Percentiles rank a stretch among this genome's conserved stretches.
phyloP scores from a whole-genome alignment of 1,284 basidiomycete genomes.

The Ceraceosorus bombacis region DNA sequence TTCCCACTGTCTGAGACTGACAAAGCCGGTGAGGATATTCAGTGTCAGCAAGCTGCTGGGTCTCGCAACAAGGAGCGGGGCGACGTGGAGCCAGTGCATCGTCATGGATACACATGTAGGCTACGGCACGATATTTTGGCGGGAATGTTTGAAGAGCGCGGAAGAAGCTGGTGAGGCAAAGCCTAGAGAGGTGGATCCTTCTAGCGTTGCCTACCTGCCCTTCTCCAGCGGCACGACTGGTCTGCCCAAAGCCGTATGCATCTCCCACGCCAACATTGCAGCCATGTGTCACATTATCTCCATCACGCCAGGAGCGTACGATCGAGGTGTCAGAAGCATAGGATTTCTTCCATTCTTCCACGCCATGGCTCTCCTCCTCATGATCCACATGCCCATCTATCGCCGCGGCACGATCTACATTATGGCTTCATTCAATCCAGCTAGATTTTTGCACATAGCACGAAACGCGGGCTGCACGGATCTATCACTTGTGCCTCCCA shows the following conservation, averaged over 20 bases:
- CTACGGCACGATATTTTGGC: no score
- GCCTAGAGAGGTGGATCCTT: no score
- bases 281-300: slow-evolving; percentile 11
- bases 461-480: no score
- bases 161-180: no score
- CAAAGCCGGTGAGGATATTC: slow-evolving; percentile 24
- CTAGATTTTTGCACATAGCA: no score
- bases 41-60: slow-evolving; percentile 4
- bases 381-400: slow-evolving; percentile 6
- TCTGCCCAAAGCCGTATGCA: slow-evolving; percentile 15
- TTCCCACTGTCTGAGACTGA: slow-evolving; percentile 16
- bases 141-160: no score
- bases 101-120: no score
- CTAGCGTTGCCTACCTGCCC: slow-evolving; percentile 9
- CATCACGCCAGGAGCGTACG: slow-evolving; percentile 12
- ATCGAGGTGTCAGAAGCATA: slow-evolving; percentile 8
- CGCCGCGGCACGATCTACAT: background rate
- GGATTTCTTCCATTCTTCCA: slow-evolving; percentile 25
- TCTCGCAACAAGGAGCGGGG: no score
- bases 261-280: slow-evolving; percentile 13
- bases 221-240: slow-evolving; percentile 21
- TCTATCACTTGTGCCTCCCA: slow-evolving; percentile 18
- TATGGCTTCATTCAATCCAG: background rate
- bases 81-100: no score
- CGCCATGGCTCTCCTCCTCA: slow-evolving; percentile 15